Percentiles rank a stretch among this genome's conserved stretches.
These are phyloP conservation scores for Leptographium procerum DNA, from an alignment of 2,329 filamentous ascomycete species.

Conservation along the genomic window DNA sequence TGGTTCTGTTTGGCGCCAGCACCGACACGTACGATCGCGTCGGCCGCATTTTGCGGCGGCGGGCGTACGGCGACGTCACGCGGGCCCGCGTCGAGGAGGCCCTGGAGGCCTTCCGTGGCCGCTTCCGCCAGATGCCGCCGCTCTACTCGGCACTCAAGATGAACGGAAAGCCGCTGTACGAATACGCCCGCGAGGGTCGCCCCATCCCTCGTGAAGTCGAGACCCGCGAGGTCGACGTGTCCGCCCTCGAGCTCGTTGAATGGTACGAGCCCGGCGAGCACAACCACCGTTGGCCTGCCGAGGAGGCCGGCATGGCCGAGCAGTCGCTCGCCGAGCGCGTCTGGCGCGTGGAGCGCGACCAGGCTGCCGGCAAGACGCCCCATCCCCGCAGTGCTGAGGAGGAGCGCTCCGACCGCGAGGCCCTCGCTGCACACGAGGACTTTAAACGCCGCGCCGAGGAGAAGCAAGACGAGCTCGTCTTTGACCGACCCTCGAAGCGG, in stretches of 20 bases:
- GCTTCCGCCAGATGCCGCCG: conserved; percentile 80
- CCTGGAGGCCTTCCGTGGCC: conserved; percentile 63
- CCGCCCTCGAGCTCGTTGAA: conserved; percentile 68
- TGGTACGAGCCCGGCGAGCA: conserved; percentile 78
- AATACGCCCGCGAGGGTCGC: conserved; percentile 86
- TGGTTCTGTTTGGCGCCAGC: conserved; percentile 80
- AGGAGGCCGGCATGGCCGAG: conserved; percentile 66
- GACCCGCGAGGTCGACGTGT: conserved; percentile 65
- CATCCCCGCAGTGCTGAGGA: conserved; percentile 38
- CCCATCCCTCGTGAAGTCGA: conserved; percentile 77
- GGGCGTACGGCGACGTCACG: conserved; percentile 71
- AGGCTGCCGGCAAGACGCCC: conserved; percentile 35
- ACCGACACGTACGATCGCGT: conserved; percentile 87
- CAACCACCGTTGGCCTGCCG: conserved; percentile 64
- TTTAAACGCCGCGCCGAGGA: conserved; percentile 49
- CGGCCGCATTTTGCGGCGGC: conserved; percentile 69
- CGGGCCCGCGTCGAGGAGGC: conserved; percentile 66
- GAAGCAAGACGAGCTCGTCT: conserved; percentile 44
- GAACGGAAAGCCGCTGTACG: conserved; percentile 87
- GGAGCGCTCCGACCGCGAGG: conserved; percentile 42
- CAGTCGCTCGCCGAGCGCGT: conserved; percentile 65
- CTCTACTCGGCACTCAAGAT: conserved; percentile 90
- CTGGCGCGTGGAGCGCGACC: conserved; percentile 49
- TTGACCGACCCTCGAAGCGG: conserved; percentile 33
- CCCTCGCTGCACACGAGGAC: conserved; percentile 42